phyloP scores from a whole-genome alignment of 2,329 filamentous ascomycete genomes.

The Arthrobotrys conoides region DNA sequence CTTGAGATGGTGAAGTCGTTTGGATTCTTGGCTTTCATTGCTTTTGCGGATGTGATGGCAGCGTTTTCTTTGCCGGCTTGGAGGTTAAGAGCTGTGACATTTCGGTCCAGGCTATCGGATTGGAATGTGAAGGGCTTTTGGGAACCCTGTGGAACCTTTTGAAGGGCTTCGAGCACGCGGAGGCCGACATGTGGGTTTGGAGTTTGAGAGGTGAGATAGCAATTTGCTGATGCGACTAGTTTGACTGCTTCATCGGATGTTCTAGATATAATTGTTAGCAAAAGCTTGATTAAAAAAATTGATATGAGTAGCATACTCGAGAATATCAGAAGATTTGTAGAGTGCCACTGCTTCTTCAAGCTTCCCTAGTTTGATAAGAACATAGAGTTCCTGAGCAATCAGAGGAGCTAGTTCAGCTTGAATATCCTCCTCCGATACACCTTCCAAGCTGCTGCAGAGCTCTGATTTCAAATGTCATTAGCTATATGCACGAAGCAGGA shows the following conservation, averaged over 20 bases:
- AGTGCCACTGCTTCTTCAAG: constrained; percentile 76
- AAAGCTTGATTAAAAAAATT: constrained; percentile 2
- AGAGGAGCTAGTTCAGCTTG: constrained; percentile 81
- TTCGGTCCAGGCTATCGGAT: constrained; percentile 73
- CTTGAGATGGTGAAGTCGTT: constrained; percentile 53
- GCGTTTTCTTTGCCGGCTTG: constrained; percentile 78
- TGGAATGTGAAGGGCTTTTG: constrained; percentile 83
- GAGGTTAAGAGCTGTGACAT: constrained; percentile 76
- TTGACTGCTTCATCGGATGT: constrained; percentile 78
- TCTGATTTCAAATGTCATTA: constrained; percentile 65
- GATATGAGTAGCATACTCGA: constrained; percentile 71
- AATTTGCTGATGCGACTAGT: constrained; percentile 75
- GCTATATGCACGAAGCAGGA: background rate
- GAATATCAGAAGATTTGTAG: constrained; percentile 74
- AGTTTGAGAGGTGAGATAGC: constrained; percentile 68
- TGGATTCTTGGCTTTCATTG: constrained; percentile 31
- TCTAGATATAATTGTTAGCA: constrained; percentile 68
- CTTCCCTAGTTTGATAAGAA: constrained; percentile 77
- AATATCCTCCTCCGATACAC: constrained; percentile 81
- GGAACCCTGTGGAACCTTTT: constrained; percentile 63
- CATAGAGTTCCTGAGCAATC: constrained; percentile 81
- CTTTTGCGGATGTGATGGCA: constrained; percentile 63
- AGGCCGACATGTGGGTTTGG: constrained; percentile 79
- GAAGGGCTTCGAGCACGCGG: constrained; percentile 72
- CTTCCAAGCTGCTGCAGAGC: constrained; percentile 80